Conservation (phyloP, 345 rosid genomes). For the Rhodamnia rubescens region DNA sequence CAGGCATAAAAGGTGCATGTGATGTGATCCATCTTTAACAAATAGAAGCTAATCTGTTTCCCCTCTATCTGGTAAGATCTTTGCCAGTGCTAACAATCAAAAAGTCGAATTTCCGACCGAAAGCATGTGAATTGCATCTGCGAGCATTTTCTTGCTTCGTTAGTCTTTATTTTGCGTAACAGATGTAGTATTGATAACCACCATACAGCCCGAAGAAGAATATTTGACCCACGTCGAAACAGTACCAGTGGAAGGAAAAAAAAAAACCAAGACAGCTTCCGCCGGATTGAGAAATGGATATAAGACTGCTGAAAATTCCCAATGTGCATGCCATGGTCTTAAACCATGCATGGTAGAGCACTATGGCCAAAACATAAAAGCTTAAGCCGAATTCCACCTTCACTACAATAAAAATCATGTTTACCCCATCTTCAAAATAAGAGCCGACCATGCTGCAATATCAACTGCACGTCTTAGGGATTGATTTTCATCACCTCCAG, state of each 20-base stretch:
- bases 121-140: neutral
- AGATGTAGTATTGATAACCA: neutral
- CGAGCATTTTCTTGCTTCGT: neutral
- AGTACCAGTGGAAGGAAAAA: neutral
- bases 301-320: neutral
- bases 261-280: neutral
- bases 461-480: neutral
- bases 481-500: neutral
- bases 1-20: neutral
- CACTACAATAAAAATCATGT: neutral
- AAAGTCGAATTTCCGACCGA: neutral
- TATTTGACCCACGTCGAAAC: neutral
- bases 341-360: neutral
- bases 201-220: neutral
- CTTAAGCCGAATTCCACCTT: neutral
- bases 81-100: neutral
- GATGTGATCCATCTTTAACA: neutral
- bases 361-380: neutral
- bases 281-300: neutral
- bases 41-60: neutral
- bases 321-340: neutral
- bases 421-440: neutral
- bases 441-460: neutral
- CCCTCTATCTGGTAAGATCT: neutral
- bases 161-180: neutral